A percentile compares a stretch with the other conserved stretches of the same genome.
phyloP scores from a whole-genome alignment of 805 yeast genomes.

The Saccharomycopsis sp. region DNA sequence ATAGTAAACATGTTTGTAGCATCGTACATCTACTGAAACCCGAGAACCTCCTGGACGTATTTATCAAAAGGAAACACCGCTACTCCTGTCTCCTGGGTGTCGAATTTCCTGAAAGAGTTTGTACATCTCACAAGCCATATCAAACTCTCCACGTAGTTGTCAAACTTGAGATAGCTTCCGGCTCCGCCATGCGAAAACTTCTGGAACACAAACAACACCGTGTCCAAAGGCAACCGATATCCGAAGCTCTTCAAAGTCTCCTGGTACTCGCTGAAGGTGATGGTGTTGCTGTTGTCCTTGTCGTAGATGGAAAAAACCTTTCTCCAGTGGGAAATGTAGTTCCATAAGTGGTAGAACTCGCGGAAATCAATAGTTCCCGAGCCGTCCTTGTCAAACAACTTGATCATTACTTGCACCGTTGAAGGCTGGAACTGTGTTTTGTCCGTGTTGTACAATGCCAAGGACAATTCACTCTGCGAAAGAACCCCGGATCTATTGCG shows the following conservation, averaged over 20 bases:
- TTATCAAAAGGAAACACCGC: conserved; percentile 62
- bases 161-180: conserved; percentile 53
- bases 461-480: conserved; percentile 49
- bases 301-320: conserved; percentile 60
- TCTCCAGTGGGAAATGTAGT: conserved; percentile 60
- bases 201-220: conserved; percentile 52
- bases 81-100: conserved; percentile 65
- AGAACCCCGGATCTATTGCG: conserved; percentile 45
- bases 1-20: no score
- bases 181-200: conserved; percentile 33
- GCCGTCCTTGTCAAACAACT: conserved; percentile 49
- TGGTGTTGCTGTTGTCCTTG: conserved; percentile 47
- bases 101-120: conserved; percentile 71
- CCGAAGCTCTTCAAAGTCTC: conserved; percentile 63
- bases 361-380: conserved; percentile 47
- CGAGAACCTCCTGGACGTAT: conserved; percentile 47
- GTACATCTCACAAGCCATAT: conserved; percentile 73
- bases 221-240: conserved; percentile 51
- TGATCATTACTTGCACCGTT: conserved; percentile 58
- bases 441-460: conserved; percentile 59
- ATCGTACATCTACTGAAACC: conserved; percentile 27
- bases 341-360: conserved; percentile 65
- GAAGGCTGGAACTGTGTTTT: conserved; percentile 49
- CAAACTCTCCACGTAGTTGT: conserved; percentile 72
- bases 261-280: conserved; percentile 61